Evolutionary conservation across 345 rosid species (phyloP).

Genomic region (Salix suchowensis): DNA sequence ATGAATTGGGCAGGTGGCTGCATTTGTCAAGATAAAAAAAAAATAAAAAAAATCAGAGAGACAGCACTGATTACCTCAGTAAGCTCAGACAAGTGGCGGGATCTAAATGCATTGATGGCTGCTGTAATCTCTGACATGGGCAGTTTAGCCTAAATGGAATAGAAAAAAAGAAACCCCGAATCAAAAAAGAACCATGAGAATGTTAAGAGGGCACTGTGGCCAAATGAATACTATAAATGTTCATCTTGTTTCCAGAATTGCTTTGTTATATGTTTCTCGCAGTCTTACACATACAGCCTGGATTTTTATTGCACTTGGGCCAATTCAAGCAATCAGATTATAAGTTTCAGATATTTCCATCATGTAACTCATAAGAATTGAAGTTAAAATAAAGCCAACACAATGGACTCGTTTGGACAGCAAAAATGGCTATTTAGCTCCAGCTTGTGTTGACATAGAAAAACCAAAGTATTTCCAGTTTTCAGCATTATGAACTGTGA

Average conservation of each 20-base stretch:
- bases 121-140: conserved; percentile 85
- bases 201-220: neutral
- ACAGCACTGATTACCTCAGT: conserved; percentile 51
- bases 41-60: neutral
- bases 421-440: neutral
- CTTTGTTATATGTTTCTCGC: neutral
- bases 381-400: neutral
- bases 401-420: neutral
- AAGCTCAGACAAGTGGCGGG: conserved; percentile 90
- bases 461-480: conserved; percentile 3
- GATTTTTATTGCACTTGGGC: neutral
- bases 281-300: neutral
- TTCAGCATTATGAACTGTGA: neutral
- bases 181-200: neutral
- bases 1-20: neutral
- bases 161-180: neutral
- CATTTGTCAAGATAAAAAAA: neutral
- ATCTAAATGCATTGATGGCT: conserved; percentile 85
- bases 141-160: conserved; percentile 62
- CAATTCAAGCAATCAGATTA: neutral
- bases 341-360: neutral
- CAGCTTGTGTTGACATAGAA: neutral
- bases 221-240: neutral
- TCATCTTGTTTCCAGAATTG: neutral
- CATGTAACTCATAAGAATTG: neutral